Conservation (phyloP, 192 early-diverging fungal genomes). For the Entophlyctis helioformis region DNA sequence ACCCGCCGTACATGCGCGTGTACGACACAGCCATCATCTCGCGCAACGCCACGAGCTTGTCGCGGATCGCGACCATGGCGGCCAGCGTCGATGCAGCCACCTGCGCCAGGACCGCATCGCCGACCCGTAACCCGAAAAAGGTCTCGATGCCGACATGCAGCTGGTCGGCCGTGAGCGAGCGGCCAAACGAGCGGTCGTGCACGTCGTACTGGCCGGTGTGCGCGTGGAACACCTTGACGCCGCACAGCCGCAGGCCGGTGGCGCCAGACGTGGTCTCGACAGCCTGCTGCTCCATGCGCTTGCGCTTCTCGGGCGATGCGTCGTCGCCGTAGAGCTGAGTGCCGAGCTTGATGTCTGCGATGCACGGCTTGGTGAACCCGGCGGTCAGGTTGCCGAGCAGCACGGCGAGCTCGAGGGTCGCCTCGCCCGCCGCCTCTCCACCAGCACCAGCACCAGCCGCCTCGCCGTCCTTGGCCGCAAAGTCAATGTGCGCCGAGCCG, state of each 20-base stretch:
- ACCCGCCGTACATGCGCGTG: too few relatives aligned
- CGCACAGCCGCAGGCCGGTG: constrained; percentile 60
- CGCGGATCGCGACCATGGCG: too few relatives aligned
- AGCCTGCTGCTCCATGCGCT: constrained; percentile 53
- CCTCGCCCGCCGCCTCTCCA: not conserved
- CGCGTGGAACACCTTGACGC: constrained; percentile 65
- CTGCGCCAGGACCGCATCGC: too few relatives aligned
- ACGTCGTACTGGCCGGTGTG: too few relatives aligned
- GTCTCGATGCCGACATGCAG: too few relatives aligned
- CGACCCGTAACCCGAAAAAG: too few relatives aligned
- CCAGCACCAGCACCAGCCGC: not conserved
- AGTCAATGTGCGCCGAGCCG: constrained; percentile 33
- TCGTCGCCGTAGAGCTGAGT: constrained; percentile 60
- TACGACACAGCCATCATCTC: too few relatives aligned
- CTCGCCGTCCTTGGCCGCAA: not conserved
- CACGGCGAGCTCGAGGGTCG: constrained; percentile 22
- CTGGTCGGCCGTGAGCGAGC: too few relatives aligned
- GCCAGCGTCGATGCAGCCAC: too few relatives aligned
- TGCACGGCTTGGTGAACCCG: constrained; percentile 59
- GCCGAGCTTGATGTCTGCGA: constrained; percentile 85
- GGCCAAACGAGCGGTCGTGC: too few relatives aligned
- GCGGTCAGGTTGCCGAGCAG: constrained; percentile 67
- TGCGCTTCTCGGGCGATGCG: constrained; percentile 57
- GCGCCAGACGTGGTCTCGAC: constrained; percentile 46
- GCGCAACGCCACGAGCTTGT: too few relatives aligned